Percentiles rank a stretch among this genome's conserved stretches.
phyloP scores from a whole-genome alignment of 371 early-diverging fungal genomes.

The Gilbertella persicaria region DNA sequence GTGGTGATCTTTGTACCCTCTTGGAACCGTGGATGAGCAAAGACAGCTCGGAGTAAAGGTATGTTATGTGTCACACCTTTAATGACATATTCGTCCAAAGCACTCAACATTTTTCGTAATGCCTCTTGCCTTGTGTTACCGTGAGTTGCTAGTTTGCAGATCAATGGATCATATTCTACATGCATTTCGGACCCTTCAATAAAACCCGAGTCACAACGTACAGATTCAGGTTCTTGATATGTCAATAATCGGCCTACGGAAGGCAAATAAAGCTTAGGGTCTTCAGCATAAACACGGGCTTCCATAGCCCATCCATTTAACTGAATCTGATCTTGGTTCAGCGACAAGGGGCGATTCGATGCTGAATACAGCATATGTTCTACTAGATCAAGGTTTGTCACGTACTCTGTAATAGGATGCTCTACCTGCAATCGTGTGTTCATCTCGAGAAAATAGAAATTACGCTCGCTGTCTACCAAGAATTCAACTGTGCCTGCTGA shows the following conservation, averaged over 20 bases:
- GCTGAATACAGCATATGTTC: slow-evolving; percentile 88
- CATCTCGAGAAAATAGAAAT: slow-evolving; percentile 90
- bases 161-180: slow-evolving; percentile 85
- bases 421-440: slow-evolving; percentile 93
- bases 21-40: slow-evolving; percentile 76
- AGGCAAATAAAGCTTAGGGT: slow-evolving; percentile 86
- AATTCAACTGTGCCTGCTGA: slow-evolving; percentile 84
- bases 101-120: slow-evolving; percentile 73
- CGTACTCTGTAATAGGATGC: slow-evolving; percentile 96
- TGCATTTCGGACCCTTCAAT: slow-evolving; percentile 82
- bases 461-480: slow-evolving; percentile 62
- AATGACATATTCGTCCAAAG: slow-evolving; percentile 91
- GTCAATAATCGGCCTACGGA: slow-evolving; percentile 77
- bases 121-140: slow-evolving; percentile 81
- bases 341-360: slow-evolving; percentile 61
- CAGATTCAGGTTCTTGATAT: slow-evolving; percentile 33
- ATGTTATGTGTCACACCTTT: slow-evolving; percentile 95
- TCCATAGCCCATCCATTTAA: slow-evolving; percentile 86
- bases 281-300: slow-evolving; percentile 90
- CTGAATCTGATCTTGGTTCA: slow-evolving; percentile 62
- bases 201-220: slow-evolving; percentile 50
- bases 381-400: slow-evolving; percentile 92
- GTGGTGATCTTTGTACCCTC: slow-evolving; percentile 80
- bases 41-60: slow-evolving; percentile 87
- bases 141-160: slow-evolving; percentile 88